Base-by-base conservation (phyloP, 108 stramenopile species). In the Skeletonema menzelii region DNA sequence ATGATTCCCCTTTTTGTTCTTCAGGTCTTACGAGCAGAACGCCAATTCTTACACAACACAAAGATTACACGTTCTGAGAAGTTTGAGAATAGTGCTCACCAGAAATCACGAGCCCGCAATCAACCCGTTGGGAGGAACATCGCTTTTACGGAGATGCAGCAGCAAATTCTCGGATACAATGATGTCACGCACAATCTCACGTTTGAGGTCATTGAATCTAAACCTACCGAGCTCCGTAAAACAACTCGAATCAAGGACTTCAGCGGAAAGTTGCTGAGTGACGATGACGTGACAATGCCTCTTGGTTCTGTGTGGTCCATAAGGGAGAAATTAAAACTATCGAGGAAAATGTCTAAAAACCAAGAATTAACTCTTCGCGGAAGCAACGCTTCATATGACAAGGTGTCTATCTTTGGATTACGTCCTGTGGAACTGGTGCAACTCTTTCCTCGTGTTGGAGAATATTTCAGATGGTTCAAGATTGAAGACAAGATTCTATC, bases 391-490 rank as follows among this genome's bases (percentile, higher is more conserved):
- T 8, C 24, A 15, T 65, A 65, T 27, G 65, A 65, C 65, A 20
- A 24, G 27, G 65, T 65, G 10, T 27, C 65, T 27, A 32, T 38
- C 12, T 65, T 65, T 65, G 65, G 65, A 2, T 27, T 65, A 10
- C 35, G 65, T 26, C 65, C 65, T 27, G 65, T 65, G 10, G 65
- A 65, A 27, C 65, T 65, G 11, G 27, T 65, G 19, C 34, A 65
- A 49, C 19, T 65, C 15, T 65, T 65, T 37, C 17, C 65, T 13
- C 40, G 27, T 19, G 12, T 65, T 11, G 46, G 46, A 27, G 37
- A 65, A n/a, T 65, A 65, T 27, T 65, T 65, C 19, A 22, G 65
- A 49, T 65, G 65, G 65, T 65, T 65, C 38, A 15, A 65, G 20
- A 65, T 65, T 47, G 65, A 65, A 8, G 19, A 22, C 8, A 27